phyloP scores from a whole-genome alignment of 1,284 basidiomycete genomes.

The Papiliotrema terrestris region DNA sequence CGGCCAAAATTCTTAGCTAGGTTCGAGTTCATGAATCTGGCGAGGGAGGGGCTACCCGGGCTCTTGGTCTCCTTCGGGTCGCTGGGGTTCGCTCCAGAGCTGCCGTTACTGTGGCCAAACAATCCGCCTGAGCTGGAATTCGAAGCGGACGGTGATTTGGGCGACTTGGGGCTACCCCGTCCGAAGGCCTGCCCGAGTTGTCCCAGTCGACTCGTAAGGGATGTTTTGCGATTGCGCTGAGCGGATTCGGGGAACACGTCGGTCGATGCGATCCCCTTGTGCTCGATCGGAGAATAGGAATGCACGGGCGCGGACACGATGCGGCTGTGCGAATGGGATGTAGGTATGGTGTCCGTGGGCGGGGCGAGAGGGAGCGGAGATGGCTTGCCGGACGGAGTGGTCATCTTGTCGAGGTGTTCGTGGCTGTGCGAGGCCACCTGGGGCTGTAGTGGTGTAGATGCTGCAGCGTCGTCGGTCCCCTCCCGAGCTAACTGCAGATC shows the following conservation, averaged over 20 bases:
- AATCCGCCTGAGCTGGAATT: background rate
- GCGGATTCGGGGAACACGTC: background rate
- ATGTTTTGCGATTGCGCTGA: conserved; percentile 1
- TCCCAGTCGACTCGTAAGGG: conserved; percentile 1
- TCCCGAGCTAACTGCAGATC: background rate
- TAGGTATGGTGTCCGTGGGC: background rate
- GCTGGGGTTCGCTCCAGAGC: background rate
- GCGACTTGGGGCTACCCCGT: background rate
- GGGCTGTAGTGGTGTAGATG: background rate
- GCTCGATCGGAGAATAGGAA: background rate
- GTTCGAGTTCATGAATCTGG: conserved; percentile 2
- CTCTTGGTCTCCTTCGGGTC: background rate
- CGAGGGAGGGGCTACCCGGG: background rate
- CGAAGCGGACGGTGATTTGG: background rate
- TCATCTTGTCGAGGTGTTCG: background rate
- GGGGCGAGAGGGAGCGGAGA: background rate
- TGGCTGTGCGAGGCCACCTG: background rate
- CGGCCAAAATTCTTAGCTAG: conserved; percentile 7
- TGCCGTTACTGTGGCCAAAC: background rate
- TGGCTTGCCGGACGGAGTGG: background rate
- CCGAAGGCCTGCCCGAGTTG: conserved; percentile 1
- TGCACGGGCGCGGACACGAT: conserved; percentile 3
- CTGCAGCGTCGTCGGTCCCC: background rate
- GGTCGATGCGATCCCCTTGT: background rate
- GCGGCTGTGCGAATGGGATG: background rate